A percentile compares a stretch with the other conserved stretches of the same genome.
phyloP scores from a whole-genome alignment of 2,329 filamentous ascomycete genomes.

The Raffaelea deltoideospora region DNA sequence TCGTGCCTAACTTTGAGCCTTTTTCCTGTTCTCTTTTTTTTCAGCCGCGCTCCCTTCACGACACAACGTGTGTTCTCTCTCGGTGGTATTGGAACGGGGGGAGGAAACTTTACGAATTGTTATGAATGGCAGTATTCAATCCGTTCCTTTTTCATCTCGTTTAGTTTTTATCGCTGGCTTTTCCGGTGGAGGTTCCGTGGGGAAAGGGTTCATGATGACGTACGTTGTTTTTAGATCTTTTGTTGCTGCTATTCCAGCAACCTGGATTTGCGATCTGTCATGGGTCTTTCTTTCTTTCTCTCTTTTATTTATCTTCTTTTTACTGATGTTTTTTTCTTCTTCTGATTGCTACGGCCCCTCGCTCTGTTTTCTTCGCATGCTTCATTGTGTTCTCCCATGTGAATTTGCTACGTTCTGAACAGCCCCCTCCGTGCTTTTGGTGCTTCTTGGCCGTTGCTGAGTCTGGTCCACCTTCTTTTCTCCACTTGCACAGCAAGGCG shows the following conservation, averaged over 20 bases:
- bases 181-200: slow-evolving; percentile 4
- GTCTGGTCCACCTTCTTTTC: too few species aligned
- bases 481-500: too few species aligned
- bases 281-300: slow-evolving; percentile 2
- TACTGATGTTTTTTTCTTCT: background rate
- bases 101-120: slow-evolving; percentile 4
- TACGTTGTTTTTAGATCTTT: slow-evolving; percentile 2
- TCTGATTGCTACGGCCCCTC: too few species aligned
- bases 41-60: slow-evolving; percentile 1
- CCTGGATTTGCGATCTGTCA: slow-evolving; percentile 4
- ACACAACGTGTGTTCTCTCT: slow-evolving; percentile 1
- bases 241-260: slow-evolving; percentile 5
- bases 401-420: too few species aligned
- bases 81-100: slow-evolving; percentile 2
- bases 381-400: too few species aligned
- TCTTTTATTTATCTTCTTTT: slow-evolving; percentile 1
- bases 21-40: slow-evolving; percentile 1
- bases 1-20: background rate
- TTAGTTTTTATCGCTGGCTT: background rate
- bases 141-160: background rate
- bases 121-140: slow-evolving; percentile 4
- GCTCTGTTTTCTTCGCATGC: too few species aligned
- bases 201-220: slow-evolving; percentile 1
- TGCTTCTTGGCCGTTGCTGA: too few species aligned
- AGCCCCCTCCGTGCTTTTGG: too few species aligned